Percentiles rank a stretch among this genome's conserved stretches.
phyloP scores from a whole-genome alignment of 768 basidiomycete genomes.

The Nidularia pulvinata region DNA sequence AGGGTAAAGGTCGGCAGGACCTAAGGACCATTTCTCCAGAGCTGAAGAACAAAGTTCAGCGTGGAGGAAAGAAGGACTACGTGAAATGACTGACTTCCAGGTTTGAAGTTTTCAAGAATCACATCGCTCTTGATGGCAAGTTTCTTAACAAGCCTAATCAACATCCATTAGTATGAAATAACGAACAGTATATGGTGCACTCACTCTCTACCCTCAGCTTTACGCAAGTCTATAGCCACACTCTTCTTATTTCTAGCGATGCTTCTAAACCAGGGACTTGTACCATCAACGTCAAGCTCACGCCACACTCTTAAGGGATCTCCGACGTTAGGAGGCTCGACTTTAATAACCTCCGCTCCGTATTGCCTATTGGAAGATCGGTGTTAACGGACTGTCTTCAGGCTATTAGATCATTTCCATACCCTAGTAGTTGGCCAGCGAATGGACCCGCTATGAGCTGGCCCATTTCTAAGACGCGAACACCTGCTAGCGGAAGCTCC shows the following conservation, averaged over 20 bases:
- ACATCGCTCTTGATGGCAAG: slow-evolving; percentile 69
- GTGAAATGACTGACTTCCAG: slow-evolving; percentile 52
- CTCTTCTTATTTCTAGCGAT: slow-evolving; percentile 77
- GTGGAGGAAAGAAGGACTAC: neutral
- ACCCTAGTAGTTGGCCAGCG: slow-evolving; percentile 73
- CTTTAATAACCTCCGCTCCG: slow-evolving; percentile 73
- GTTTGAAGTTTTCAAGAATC: slow-evolving; percentile 72
- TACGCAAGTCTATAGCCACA: slow-evolving; percentile 64
- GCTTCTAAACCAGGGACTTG: slow-evolving; percentile 76
- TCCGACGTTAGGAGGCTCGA: slow-evolving; percentile 62
- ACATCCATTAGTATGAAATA: neutral
- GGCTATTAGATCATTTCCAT: slow-evolving; percentile 10
- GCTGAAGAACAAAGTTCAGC: slow-evolving; percentile 32
- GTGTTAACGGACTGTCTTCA: neutral
- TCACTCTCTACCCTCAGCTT: slow-evolving; percentile 48
- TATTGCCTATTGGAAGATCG: slow-evolving; percentile 45
- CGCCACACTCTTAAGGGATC: slow-evolving; percentile 74
- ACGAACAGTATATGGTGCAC: slow-evolving; percentile 9
- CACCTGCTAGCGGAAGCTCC: slow-evolving; percentile 57
- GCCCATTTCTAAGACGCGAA: slow-evolving; percentile 68
- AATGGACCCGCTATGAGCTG: slow-evolving; percentile 76
- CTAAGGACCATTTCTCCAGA: slow-evolving; percentile 69
- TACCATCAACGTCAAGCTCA: slow-evolving; percentile 69
- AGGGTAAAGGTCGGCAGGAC: slow-evolving; percentile 57
- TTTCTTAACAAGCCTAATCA: slow-evolving; percentile 52